Evolutionary conservation across 768 basidiomycete species (phyloP), one percentile per base, ranked within the genome.

Genomic region (Russula emetica): DNA sequence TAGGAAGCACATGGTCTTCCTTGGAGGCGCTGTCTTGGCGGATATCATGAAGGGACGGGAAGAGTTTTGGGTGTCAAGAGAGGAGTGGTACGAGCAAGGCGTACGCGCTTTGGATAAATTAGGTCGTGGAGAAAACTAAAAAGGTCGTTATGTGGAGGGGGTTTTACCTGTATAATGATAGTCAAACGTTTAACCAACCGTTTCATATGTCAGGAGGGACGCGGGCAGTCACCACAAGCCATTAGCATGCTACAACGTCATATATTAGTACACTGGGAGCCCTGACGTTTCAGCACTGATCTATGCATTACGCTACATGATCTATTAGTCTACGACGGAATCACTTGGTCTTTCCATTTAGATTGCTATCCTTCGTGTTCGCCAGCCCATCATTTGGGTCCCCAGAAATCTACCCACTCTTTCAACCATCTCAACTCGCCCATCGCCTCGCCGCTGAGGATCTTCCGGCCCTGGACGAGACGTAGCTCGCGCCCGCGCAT

Each of bases 1-100:
- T 72, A 85, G 97, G 72, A 98, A 98, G 76, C 96, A 98, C 76
- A 97, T 97, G 95, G 96, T 98, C 42, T 98, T 98, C 87, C 84
- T 98, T 9, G 97, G 97, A 28, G 97, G 97, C 53, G 96, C 94
- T n/a, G 96, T 98, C 6, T 79, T 99, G 34, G 96, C 94, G 2
- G 96, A 98, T 75, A 98, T 98, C 77, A 98, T 98, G 97, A 96
- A 96, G 79, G 82, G 79, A 72, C 84, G 92, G 11, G 85, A 91
- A 72, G 91, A 93, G 72, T 99, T 98, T 79, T 97, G 95, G 96
- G 88, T 98, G 73, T 82, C 92, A 59, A 82, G 89, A 66, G 92
- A 92, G 69, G 94, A 98, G 75, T 98, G 94, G 94, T 87, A 87
- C 67, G 96, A 98, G 76, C 87, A 95, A 75, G 96, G 95, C 36